Conservation (phyloP, 495 filamentous ascomycete genomes). For the Paragyromitra xinjiangensis region DNA sequence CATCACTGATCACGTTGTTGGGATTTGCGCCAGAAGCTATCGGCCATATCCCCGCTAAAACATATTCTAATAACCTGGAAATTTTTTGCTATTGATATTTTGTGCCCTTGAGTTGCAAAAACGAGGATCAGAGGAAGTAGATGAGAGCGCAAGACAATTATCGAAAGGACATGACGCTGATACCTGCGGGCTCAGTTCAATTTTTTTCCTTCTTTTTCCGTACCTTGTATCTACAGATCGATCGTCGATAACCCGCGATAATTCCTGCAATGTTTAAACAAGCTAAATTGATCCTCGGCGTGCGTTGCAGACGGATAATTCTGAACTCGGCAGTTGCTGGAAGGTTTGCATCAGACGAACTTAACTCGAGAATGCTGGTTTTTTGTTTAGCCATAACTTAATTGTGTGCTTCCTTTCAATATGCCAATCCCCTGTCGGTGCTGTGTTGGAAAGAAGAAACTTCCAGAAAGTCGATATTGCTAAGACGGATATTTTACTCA, state of each 20-base stretch:
- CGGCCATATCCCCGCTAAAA: background rate
- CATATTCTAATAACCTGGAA: slow-evolving; percentile 6
- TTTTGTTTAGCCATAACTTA: slow-evolving; percentile 44
- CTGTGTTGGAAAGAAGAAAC: slow-evolving; percentile 24
- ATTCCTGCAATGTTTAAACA: slow-evolving; percentile 25
- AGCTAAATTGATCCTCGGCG: slow-evolving; percentile 13
- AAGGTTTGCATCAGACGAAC: slow-evolving; percentile 36
- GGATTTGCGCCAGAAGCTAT: background rate
- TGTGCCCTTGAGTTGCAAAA: background rate
- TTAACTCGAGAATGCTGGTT: slow-evolving; percentile 35
- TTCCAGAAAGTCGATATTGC: slow-evolving; percentile 21
- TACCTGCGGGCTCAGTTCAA: slow-evolving; percentile 10
- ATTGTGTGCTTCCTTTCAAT: slow-evolving; percentile 38
- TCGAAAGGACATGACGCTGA: slow-evolving; percentile 12
- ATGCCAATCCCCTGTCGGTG: slow-evolving; percentile 33
- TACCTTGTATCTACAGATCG: slow-evolving; percentile 22
- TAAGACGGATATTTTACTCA: slow-evolving; percentile 41
- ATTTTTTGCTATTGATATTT: background rate
- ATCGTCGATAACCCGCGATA: slow-evolving; percentile 21
- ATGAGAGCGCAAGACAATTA: slow-evolving; percentile 1
- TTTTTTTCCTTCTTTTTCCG: slow-evolving; percentile 11
- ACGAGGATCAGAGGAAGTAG: background rate
- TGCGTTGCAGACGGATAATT: slow-evolving; percentile 43
- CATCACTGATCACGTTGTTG: slow-evolving; percentile 24
- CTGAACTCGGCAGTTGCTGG: slow-evolving; percentile 29